phyloP scores from a whole-genome alignment of 2,329 filamentous ascomycete genomes.

The Nigrograna mackinnonii region DNA sequence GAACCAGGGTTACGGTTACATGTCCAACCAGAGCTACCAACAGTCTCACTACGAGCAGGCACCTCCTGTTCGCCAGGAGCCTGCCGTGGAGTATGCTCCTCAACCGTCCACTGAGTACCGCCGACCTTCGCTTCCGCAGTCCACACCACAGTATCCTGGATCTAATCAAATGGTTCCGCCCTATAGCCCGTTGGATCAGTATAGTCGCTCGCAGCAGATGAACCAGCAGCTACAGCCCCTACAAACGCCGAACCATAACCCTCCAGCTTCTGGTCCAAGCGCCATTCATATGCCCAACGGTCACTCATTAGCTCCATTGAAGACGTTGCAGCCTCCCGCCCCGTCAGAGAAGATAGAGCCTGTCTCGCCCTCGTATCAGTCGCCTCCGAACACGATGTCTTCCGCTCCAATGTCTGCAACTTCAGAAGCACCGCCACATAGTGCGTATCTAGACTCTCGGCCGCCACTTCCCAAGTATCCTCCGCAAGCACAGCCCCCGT shows the following conservation, averaged over 20 bases:
- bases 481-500: slow-evolving; percentile 26
- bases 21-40: slow-evolving; percentile 37
- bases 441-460: slow-evolving; percentile 25
- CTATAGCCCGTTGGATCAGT: slow-evolving; percentile 40
- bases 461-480: slow-evolving; percentile 27
- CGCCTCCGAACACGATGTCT: slow-evolving; percentile 34
- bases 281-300: slow-evolving; percentile 33
- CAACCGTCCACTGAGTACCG: slow-evolving; percentile 42
- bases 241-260: slow-evolving; percentile 35
- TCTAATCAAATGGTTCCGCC: slow-evolving; percentile 36
- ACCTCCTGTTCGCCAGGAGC: slow-evolving; percentile 39
- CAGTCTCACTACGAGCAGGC: slow-evolving; percentile 43
- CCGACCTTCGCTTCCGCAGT: slow-evolving; percentile 41
- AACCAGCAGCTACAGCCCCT: slow-evolving; percentile 36
- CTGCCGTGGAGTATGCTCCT: slow-evolving; percentile 42
- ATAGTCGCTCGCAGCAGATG: slow-evolving; percentile 41
- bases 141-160: slow-evolving; percentile 38
- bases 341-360: slow-evolving; percentile 44
- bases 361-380: slow-evolving; percentile 48
- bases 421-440: slow-evolving; percentile 28
- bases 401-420: slow-evolving; percentile 36
- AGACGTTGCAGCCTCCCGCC: slow-evolving; percentile 40
- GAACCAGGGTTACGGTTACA: slow-evolving; percentile 46
- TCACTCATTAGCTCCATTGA: slow-evolving; percentile 47
- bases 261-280: slow-evolving; percentile 27